phyloP scores from a whole-genome alignment of 495 filamentous ascomycete species.

The Clohesyomyces aquaticus region DNA sequence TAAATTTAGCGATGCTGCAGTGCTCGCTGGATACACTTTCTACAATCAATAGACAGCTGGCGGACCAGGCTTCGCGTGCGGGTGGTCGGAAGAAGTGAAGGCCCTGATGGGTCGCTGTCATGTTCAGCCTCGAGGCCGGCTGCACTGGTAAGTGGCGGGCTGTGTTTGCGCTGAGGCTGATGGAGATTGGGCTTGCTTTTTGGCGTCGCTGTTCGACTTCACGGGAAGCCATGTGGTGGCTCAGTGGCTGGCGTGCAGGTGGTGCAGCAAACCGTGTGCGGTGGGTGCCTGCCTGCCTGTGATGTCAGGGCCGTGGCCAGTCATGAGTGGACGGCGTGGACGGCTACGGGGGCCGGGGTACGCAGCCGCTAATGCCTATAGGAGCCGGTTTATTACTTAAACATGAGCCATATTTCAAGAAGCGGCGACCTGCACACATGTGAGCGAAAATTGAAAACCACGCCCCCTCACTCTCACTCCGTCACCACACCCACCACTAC shows the following conservation, averaged over 20 bases:
- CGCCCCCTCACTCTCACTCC: slow-evolving; percentile 8
- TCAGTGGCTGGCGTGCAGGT: too few species aligned
- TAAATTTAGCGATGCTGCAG: slow-evolving; percentile 10
- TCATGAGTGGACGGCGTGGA: too few species aligned
- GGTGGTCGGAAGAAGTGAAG: neutral
- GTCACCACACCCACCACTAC: neutral
- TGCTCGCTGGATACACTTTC: slow-evolving; percentile 2
- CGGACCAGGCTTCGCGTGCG: neutral
- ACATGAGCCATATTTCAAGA: slow-evolving; percentile 32
- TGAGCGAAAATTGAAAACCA: slow-evolving; percentile 14
- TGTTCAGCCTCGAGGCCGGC: slow-evolving; percentile 3
- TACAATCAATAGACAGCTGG: slow-evolving; percentile 9
- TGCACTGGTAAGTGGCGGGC: neutral
- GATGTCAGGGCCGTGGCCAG: slow-evolving; percentile 22
- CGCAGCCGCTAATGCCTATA: neutral
- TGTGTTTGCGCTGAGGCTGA: neutral
- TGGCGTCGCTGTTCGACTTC: neutral
- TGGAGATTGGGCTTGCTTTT: neutral
- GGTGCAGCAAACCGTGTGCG: too few species aligned
- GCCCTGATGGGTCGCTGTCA: neutral
- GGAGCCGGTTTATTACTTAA: slow-evolving; percentile 24
- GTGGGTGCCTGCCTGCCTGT: too few species aligned
- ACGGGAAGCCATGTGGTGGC: slow-evolving; percentile 3
- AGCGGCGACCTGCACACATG: slow-evolving; percentile 10
- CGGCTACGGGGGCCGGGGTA: neutral